Percentiles rank a stretch among this genome's conserved stretches.
phyloP scores from a whole-genome alignment of 345 rosid genomes.

The Euphorbia pulcherrima region DNA sequence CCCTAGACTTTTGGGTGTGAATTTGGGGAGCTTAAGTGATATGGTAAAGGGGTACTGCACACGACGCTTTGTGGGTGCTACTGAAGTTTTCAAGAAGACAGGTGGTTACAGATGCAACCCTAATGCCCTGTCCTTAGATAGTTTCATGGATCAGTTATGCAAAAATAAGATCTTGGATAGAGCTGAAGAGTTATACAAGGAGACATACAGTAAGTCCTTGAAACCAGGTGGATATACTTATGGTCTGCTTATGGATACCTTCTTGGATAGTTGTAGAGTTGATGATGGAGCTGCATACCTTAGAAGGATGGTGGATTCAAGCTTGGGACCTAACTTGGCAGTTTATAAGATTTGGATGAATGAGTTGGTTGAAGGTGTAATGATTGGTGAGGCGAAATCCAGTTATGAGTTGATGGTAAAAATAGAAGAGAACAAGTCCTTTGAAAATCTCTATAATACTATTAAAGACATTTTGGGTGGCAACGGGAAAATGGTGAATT shows the following conservation, averaged over 20 bases:
- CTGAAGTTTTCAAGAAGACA: slow-evolving; percentile 64
- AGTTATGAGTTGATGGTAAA: slow-evolving; percentile 73
- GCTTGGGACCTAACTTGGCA: slow-evolving; percentile 67
- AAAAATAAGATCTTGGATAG: slow-evolving; percentile 56
- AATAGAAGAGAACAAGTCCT: too few relatives aligned
- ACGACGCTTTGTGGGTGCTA: slow-evolving; percentile 57
- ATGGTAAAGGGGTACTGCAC: slow-evolving; percentile 72
- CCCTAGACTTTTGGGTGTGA: slow-evolving; percentile 53
- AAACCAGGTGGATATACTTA: slow-evolving; percentile 77
- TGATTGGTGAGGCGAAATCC: slow-evolving; percentile 67
- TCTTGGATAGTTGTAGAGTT: slow-evolving; percentile 49
- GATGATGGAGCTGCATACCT: slow-evolving; percentile 82
- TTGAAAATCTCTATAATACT: too few relatives aligned
- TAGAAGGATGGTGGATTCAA: slow-evolving; percentile 60
- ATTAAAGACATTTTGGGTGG: too few relatives aligned
- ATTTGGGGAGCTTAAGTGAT: slow-evolving; percentile 86
- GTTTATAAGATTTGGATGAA: slow-evolving; percentile 66
- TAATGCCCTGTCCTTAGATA: slow-evolving; percentile 60
- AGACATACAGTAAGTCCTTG: slow-evolving; percentile 72
- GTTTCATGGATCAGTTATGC: slow-evolving; percentile 75
- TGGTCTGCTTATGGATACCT: slow-evolving; percentile 72
- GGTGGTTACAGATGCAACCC: slow-evolving; percentile 61
- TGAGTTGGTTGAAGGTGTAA: slow-evolving; percentile 56
- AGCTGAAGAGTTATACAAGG: slow-evolving; percentile 66
- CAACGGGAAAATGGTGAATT: too few relatives aligned